These are phyloP conservation scores for Phytophthora sojae DNA, from an alignment of 352 stramenopile genomes.

Conservation along the genomic window DNA sequence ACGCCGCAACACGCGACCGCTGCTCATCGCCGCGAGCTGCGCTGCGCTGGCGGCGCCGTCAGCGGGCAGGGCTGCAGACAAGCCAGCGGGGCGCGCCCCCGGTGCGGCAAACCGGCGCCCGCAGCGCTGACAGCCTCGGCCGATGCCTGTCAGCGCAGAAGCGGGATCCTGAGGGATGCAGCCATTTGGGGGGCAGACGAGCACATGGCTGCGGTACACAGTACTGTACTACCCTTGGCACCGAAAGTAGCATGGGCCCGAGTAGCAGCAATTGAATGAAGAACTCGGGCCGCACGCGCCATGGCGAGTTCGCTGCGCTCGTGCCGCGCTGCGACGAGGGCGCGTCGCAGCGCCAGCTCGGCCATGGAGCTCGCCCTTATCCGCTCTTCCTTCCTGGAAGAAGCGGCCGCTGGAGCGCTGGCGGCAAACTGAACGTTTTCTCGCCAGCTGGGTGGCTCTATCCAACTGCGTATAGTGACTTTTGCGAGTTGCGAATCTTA, in stretches of 20 bases:
- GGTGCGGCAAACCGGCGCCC: conserved; percentile 30
- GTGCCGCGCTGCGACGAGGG: conserved; percentile 1
- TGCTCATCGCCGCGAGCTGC: background rate
- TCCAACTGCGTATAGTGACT: conserved; percentile 21
- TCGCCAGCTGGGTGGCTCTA: conserved; percentile 12
- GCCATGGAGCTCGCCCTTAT: background rate
- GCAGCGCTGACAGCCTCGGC: background rate
- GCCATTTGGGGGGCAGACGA: conserved; percentile 36
- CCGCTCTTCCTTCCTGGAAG: background rate
- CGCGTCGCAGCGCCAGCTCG: background rate
- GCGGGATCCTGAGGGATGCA: conserved; percentile 29
- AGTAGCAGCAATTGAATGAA: no score
- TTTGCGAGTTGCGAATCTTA: conserved; percentile 34
- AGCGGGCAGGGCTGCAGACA: conserved; percentile 28
- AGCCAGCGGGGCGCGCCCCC: conserved; percentile 27
- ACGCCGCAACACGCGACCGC: conserved; percentile 11
- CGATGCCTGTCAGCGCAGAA: conserved; percentile 34
- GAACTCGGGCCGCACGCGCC: no score
- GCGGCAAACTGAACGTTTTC: conserved; percentile 48
- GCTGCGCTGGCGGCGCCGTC: background rate
- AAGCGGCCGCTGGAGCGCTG: background rate
- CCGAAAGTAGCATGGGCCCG: conserved; percentile 26
- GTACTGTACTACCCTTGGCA: conserved; percentile 23
- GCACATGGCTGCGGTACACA: conserved; percentile 17
- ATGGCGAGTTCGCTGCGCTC: background rate